Conservation (phyloP, 805 yeast species). For the Hyphopichia homilentoma region DNA sequence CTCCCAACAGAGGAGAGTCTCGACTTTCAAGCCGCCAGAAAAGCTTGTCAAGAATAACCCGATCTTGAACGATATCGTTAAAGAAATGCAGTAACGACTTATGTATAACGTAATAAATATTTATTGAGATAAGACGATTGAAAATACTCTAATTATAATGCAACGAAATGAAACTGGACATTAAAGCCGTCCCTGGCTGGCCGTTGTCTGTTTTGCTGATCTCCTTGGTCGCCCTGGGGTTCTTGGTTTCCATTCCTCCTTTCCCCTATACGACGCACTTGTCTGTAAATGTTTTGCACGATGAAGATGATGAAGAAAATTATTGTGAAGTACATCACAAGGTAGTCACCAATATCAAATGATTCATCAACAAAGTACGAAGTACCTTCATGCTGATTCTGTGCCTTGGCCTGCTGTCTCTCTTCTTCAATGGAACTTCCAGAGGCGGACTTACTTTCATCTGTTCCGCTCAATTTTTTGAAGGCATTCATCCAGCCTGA, state of each 20-base stretch:
- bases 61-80: conserved; percentile 25
- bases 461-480: conserved; percentile 27
- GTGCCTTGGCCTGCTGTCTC: conserved; percentile 17
- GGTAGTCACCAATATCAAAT: conserved; percentile 32
- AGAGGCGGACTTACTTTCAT: too few relatives aligned
- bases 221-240: too few relatives aligned
- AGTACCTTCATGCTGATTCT: conserved; percentile 33
- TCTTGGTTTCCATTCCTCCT: conserved; percentile 7
- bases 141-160: conserved; percentile 15
- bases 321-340: conserved; percentile 25
- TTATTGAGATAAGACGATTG: too few relatives aligned
- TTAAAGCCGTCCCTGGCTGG: conserved; percentile 19
- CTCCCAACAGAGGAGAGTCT: background rate
- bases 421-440: conserved; percentile 13
- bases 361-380: conserved; percentile 17
- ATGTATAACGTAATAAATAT: too few relatives aligned
- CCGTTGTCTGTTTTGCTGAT: conserved; percentile 5
- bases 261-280: conserved; percentile 20
- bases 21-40: conserved; percentile 5
- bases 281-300: conserved; percentile 22
- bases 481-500: conserved; percentile 36
- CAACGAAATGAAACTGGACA: conserved; percentile 34
- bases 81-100: conserved; percentile 22
- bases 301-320: conserved; percentile 26
- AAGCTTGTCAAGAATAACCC: conserved; percentile 17